Evolutionary conservation across 257 asterid species (phyloP), one percentile per base, ranked within the genome.

Genomic region (Fraxinus excelsior): DNA sequence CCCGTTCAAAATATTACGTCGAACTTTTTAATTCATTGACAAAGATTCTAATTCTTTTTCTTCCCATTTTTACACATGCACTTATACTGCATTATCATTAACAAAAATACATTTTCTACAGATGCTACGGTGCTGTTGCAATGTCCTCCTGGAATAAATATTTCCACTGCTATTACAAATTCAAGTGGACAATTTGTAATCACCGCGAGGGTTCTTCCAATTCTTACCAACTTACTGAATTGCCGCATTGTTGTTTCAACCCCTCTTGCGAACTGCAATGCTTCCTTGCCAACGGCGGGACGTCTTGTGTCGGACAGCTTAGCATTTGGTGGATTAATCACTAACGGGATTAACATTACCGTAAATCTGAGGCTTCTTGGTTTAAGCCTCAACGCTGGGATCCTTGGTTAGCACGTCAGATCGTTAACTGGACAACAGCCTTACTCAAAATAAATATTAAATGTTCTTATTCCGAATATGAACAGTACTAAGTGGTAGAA

Each of bases 251-350:
- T 46, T 46, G 58, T 46, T 46, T 0, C 0, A 0, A 46, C 58
- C 3, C 58, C 58, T 13, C 58, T 46, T 16, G 58, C 1, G 4
- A 46, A 16, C 0, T 46, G 58, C 58, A 46, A 46, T 46, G 58
- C n/a, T 46, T 46, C 58, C n/a, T 21, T 46, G 18, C n/a, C n/a
- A 14, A 0, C 0, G 3, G 1, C 0, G 5, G 58, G 58, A 12
- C 4, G n/a, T 46, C 21, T 46, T 2, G 58, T 4, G 58, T 46
- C 58, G 7, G 0, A 0, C 16, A 0, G 0, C 6, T 46, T 46
- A 12, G 0, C 0, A 0, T 0, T 46, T 46, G 6, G 0, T 13
- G n/a, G 7, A 11, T 0, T 46, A 0, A 3, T 1, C 5, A 0
- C 3, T 46, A 13, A 14, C 6, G 19, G 56, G 42, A 38, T 12